phyloP scores from a whole-genome alignment of 805 yeast genomes.

The Candida krabiensis region DNA sequence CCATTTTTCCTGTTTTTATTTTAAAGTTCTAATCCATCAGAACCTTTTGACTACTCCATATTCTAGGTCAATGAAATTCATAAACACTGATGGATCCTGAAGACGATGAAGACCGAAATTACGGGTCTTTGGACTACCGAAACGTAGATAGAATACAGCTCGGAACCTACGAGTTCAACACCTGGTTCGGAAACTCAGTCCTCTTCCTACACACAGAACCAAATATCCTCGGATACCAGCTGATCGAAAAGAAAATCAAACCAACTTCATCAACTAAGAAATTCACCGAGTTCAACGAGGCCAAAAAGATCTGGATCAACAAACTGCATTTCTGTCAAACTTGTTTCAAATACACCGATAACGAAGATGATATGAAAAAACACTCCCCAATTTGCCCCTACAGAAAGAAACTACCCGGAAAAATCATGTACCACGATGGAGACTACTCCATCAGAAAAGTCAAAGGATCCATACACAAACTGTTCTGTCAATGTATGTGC shows the following conservation, averaged over 20 bases:
- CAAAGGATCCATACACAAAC: conserved; percentile 59
- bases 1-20: no score
- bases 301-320: conserved; percentile 51
- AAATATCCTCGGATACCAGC: conserved; percentile 44
- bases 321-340: conserved; percentile 69
- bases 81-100: conserved; percentile 20
- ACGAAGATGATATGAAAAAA: conserved; percentile 38
- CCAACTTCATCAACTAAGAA: conserved; percentile 20
- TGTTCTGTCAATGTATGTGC: conserved; percentile 81
- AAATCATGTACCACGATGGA: conserved; percentile 62
- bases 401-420: conserved; percentile 54
- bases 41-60: no score
- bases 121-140: conserved; percentile 60
- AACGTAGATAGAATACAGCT: conserved; percentile 67
- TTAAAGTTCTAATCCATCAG: no score
- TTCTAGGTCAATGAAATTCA: no score
- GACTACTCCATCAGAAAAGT: conserved; percentile 60
- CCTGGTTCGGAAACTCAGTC: conserved; percentile 90
- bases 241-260: conserved; percentile 25
- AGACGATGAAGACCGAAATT: conserved; percentile 42
- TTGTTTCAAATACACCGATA: conserved; percentile 80
- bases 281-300: conserved; percentile 11
- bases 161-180: conserved; percentile 66
- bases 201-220: conserved; percentile 55
- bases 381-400: conserved; percentile 54